Percentiles rank a stretch among this genome's conserved stretches.
phyloP scores from a whole-genome alignment of 2,329 filamentous ascomycete genomes.

The Cytospora leucostoma region DNA sequence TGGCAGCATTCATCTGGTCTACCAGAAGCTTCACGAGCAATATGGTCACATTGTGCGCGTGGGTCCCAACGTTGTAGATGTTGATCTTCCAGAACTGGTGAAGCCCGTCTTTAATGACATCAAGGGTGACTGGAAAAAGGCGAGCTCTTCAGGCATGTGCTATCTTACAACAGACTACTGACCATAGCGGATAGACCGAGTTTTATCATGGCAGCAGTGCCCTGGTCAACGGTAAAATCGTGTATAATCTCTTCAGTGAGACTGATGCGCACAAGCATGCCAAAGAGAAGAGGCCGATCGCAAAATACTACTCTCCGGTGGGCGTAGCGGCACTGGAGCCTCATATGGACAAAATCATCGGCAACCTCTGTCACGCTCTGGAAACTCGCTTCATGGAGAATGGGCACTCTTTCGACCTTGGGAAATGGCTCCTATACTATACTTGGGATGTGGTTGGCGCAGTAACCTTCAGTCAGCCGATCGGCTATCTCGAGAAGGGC shows the following conservation, averaged over 20 bases:
- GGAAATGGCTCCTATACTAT: conserved; percentile 13
- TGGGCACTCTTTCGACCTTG: conserved; percentile 19
- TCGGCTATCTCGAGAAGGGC: conserved; percentile 44
- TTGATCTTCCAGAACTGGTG: conserved; percentile 15
- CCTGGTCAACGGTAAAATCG: conserved; percentile 39
- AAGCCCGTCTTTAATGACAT: conserved; percentile 10
- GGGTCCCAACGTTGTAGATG: conserved; percentile 10
- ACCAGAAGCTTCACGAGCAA: conserved; percentile 12
- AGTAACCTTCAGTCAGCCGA: conserved; percentile 42
- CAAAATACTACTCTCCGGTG: conserved; percentile 38
- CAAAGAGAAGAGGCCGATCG: conserved; percentile 41
- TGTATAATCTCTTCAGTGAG: conserved; percentile 43
- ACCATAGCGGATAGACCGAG: conserved; percentile 37
- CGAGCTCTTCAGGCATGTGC: neutral
- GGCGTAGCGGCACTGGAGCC: conserved; percentile 36
- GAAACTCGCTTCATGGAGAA: conserved; percentile 36
- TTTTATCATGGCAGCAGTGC: conserved; percentile 41
- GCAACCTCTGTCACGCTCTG: conserved; percentile 35
- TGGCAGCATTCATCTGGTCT: conserved; percentile 8
- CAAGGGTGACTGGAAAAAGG: conserved; percentile 18
- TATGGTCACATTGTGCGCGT: conserved; percentile 12
- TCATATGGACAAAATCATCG: conserved; percentile 37
- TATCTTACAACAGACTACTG: neutral
- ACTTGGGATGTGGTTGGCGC: conserved; percentile 46
- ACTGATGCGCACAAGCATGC: conserved; percentile 38